phyloP scores from a whole-genome alignment of 2,329 filamentous ascomycete species.

The Arthrocladium fulminans region DNA sequence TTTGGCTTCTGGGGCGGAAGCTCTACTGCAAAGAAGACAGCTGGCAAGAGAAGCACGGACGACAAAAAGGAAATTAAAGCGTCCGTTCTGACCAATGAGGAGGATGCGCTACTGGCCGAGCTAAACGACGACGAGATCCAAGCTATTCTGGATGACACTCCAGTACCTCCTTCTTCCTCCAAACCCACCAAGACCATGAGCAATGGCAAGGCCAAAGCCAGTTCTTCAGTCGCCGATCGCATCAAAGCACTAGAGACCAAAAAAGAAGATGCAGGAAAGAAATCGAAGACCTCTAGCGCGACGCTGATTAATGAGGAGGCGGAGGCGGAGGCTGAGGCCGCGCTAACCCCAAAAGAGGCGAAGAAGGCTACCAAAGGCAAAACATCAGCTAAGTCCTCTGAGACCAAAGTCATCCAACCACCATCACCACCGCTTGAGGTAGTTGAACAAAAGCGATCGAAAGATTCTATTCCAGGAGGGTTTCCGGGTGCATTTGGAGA shows the following conservation, averaged over 20 bases:
- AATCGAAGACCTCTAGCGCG: constrained; percentile 30
- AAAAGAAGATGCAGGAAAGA: constrained; percentile 33
- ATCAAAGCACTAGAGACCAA: constrained; percentile 41
- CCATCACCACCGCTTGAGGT: constrained; percentile 24
- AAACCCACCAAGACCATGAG: constrained; percentile 36
- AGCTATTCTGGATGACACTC: constrained; percentile 9
- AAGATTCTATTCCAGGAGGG: constrained; percentile 46
- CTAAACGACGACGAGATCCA: constrained; percentile 10
- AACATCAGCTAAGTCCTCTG: constrained; percentile 28
- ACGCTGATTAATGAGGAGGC: constrained; percentile 30
- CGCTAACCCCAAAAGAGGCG: constrained; percentile 30
- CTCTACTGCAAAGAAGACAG: constrained; percentile 25
- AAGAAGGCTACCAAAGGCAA: constrained; percentile 30
- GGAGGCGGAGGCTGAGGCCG: constrained; percentile 34
- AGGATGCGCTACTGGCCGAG: constrained; percentile 28
- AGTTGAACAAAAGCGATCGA: constrained; percentile 26
- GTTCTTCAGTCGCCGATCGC: constrained; percentile 44
- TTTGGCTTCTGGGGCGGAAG: constrained; percentile 24
- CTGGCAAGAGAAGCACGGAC: constrained; percentile 30
- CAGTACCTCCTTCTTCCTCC: constrained; percentile 28
- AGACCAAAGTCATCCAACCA: constrained; percentile 18
- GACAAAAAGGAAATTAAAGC: constrained; percentile 37
- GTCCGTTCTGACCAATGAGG: constrained; percentile 35
- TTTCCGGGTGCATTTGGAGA: constrained; percentile 48
- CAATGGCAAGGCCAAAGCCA: constrained; percentile 32